These are phyloP conservation scores for Xerocomus minutiporus DNA, from an alignment of 1,284 basidiomycete genomes.

Conservation along the genomic window DNA sequence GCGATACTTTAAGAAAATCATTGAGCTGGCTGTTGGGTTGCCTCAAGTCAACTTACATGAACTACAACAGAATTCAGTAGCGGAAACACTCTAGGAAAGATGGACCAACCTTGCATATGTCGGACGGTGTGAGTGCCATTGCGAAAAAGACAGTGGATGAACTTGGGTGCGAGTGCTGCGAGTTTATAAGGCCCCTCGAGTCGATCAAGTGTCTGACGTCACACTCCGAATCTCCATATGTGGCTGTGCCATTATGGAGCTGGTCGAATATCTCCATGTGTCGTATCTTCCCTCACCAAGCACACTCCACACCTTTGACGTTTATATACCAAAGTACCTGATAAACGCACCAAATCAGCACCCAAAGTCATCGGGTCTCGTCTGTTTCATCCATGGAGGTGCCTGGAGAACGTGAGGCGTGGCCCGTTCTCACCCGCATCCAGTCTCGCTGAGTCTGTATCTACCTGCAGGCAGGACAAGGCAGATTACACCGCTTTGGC, in stretches of 20 bases:
- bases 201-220: constrained; percentile 20
- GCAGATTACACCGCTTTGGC: constrained; percentile 52
- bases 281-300: constrained; percentile 37
- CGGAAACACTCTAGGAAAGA: background rate
- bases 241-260: constrained; percentile 18
- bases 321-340: constrained; percentile 36
- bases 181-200: constrained; percentile 14
- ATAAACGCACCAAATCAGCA: background rate
- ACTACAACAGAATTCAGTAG: constrained; percentile 20
- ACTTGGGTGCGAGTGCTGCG: background rate
- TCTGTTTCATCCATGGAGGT: constrained; percentile 73
- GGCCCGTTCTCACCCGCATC: background rate
- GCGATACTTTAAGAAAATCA: constrained; percentile 44
- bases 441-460: constrained; percentile 1
- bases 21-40: constrained; percentile 8
- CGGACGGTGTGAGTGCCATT: constrained; percentile 70
- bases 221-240: constrained; percentile 1
- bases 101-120: constrained; percentile 63
- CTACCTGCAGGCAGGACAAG: constrained; percentile 61
- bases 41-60: constrained; percentile 30
- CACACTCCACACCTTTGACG: constrained; percentile 44
- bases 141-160: constrained; percentile 2
- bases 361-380: constrained; percentile 28
- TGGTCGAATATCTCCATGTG: constrained; percentile 35
- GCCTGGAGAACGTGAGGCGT: constrained; percentile 69